Base-by-base conservation (phyloP, 2,329 filamentous ascomycete genomes). In the Sordariomycetes sp. region DNA sequence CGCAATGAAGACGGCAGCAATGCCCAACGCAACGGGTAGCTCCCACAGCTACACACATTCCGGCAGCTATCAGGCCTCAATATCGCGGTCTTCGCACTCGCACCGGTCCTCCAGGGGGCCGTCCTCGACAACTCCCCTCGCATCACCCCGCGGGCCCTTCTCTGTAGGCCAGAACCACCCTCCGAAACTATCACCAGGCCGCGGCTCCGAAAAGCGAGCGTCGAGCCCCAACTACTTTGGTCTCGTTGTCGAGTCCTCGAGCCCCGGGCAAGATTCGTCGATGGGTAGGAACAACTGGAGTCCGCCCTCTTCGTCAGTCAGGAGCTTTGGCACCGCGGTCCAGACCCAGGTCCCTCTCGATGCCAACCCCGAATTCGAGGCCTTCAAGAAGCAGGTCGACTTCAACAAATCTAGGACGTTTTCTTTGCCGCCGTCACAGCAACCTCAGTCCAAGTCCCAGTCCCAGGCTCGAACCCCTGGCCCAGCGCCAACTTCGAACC, bases 141-240 rank as follows among this genome's bases (percentile, higher is more conserved):
- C 66, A 11, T 75, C 74, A 6, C 68, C 72, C 28, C 62, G 64
- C 32, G 57, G 62, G 40, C 60, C 68, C 14, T 64, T 67, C 39
- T 72, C 75, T 3, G 69, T 70, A 32, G 70, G 72, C 42, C 72
- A 78, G 49, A 52, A 64, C 16, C 58, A 68, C 21, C 66, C 72
- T 3, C 71, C 72, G 1, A 68, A 63, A 39, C 51, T 68, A 6
- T 70, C 71, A 3, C 66, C 68, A 3, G 51, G 43, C 18, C 49
- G 55, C 26, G 36, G 46, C 5, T 37, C 48, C 3, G 62, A 66
- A 26, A 50, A 49, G 12, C 63, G 68, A 41, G 60, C 70, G 2
- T 62, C 77, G 8, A 90, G 85, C 52, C 85, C 86, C 10, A 93
- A 88, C 54, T 94, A 94, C 58, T 94, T 94, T 54, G 84, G 83